Percentiles rank a stretch among this genome's conserved stretches.
Conservation (phyloP, 1,284 basidiomycete species). For the Ustilago vetiveriae region DNA sequence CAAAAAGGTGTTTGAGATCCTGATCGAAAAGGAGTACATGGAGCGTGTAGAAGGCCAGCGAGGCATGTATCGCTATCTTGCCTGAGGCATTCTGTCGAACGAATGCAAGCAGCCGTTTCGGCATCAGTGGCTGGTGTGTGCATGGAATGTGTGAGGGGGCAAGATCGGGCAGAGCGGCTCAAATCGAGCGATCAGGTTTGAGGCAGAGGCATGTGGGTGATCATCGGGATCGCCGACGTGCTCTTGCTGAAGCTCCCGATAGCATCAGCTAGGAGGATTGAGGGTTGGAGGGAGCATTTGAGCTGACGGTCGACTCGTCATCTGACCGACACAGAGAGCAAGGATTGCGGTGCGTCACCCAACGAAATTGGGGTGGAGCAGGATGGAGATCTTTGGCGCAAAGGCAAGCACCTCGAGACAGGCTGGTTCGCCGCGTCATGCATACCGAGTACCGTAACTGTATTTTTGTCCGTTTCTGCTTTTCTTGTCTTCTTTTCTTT, state of each 20-base stretch:
- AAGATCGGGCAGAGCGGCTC: neutral
- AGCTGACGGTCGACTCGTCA: too few relatives aligned
- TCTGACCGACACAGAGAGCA: too few relatives aligned
- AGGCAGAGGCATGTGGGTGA: neutral
- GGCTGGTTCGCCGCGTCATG: constrained; percentile 1
- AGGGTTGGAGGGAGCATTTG: too few relatives aligned
- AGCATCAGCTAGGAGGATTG: too few relatives aligned
- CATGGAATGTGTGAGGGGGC: neutral
- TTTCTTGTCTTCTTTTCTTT: too few relatives aligned
- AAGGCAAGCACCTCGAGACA: neutral
- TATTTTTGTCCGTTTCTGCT: too few relatives aligned
- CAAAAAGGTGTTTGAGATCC: constrained; percentile 65
- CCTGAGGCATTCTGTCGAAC: too few relatives aligned
- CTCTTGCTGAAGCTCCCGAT: too few relatives aligned
- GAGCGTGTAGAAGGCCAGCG: constrained; percentile 63
- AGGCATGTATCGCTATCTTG: constrained; percentile 63
- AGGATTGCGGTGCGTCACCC: too few relatives aligned
- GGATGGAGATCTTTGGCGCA: neutral
- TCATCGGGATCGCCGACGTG: neutral
- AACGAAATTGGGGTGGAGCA: neutral
- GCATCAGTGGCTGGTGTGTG: neutral
- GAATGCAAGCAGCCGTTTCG: too few relatives aligned
- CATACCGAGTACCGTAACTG: too few relatives aligned
- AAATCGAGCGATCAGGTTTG: neutral
- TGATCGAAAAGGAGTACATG: constrained; percentile 65